phyloP scores from a whole-genome alignment of 2,329 filamentous ascomycete species.

The Trichoderma koningii region DNA sequence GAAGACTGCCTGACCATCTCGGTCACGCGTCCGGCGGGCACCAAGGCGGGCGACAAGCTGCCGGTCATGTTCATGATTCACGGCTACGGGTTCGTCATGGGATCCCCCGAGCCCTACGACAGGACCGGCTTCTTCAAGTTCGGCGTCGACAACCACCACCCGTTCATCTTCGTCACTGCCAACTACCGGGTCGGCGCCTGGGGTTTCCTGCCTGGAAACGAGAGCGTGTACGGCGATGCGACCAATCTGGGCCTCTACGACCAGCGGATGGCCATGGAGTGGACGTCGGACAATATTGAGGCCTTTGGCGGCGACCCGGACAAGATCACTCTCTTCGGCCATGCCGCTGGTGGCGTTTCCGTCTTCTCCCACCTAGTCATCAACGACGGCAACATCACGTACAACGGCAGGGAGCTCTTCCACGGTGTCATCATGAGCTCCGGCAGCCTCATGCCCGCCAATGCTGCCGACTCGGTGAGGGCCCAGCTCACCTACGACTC shows the following conservation, averaged over 20 bases:
- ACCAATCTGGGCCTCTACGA: constrained; percentile 71
- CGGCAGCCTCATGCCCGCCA: constrained; percentile 62
- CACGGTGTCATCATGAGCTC: constrained; percentile 77
- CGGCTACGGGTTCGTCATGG: constrained; percentile 48
- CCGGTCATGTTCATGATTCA: constrained; percentile 62
- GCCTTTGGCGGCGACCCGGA: constrained; percentile 76
- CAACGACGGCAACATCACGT: constrained; percentile 70
- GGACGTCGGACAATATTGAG: constrained; percentile 75
- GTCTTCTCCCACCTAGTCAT: constrained; percentile 75
- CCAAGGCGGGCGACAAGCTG: constrained; percentile 46
- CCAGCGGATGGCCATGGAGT: constrained; percentile 70
- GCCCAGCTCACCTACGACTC: constrained; percentile 65
- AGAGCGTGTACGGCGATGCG: background rate
- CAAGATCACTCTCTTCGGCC: constrained; percentile 80
- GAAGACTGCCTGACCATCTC: constrained; percentile 57
- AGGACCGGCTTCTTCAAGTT: background rate
- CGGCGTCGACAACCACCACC: background rate
- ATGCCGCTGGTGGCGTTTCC: constrained; percentile 70
- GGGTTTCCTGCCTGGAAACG: constrained; percentile 8
- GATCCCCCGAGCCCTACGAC: constrained; percentile 6
- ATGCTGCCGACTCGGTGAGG: constrained; percentile 65
- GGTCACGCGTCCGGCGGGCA: constrained; percentile 50
- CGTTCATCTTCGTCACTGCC: constrained; percentile 12
- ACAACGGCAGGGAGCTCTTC: constrained; percentile 75
- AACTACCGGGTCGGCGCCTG: constrained; percentile 18